phyloP scores from a whole-genome alignment of 2,329 filamentous ascomycete genomes.

The Paecilomyces variotii region DNA sequence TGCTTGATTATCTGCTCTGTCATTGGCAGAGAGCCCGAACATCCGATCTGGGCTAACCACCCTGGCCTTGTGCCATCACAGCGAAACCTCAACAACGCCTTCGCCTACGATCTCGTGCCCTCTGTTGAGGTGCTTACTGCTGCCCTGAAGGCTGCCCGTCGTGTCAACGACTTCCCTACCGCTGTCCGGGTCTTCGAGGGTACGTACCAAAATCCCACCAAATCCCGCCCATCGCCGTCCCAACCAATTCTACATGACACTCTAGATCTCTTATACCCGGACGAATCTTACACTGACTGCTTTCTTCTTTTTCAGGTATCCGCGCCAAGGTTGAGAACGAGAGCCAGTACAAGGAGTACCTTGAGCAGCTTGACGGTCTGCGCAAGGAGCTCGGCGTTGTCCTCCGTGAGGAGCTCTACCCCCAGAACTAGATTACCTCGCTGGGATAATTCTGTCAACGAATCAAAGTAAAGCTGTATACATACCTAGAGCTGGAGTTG shows the following conservation, averaged over 20 bases:
- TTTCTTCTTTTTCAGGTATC: constrained; percentile 58
- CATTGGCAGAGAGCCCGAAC: constrained; percentile 11
- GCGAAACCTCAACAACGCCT: constrained; percentile 98
- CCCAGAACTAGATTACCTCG: constrained; percentile 41
- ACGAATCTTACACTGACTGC: constrained; percentile 2
- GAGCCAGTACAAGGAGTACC: constrained; percentile 91
- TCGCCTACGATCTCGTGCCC: constrained; percentile 98
- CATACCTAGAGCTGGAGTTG: constrained; percentile 16
- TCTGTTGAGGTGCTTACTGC: constrained; percentile 84
- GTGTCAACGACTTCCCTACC: constrained; percentile 97
- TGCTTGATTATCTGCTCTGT: constrained; percentile 3
- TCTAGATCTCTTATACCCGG: constrained; percentile 1
- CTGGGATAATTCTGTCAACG: constrained; percentile 5
- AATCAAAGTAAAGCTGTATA: constrained; percentile 31
- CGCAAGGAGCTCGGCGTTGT: constrained; percentile 87
- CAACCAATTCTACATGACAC: constrained; percentile 1
- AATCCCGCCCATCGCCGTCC: background rate
- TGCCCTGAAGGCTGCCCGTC: constrained; percentile 84
- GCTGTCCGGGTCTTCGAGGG: constrained; percentile 98
- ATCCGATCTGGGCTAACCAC: constrained; percentile 1
- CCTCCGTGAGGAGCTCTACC: constrained; percentile 90
- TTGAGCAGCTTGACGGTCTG: constrained; percentile 84
- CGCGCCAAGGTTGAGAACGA: constrained; percentile 99
- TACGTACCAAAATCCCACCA: constrained; percentile 39
- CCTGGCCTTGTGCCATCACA: constrained; percentile 26